Base-by-base conservation (phyloP, 306 rosid genomes). In the Amphicarpaea edgeworthii region DNA sequence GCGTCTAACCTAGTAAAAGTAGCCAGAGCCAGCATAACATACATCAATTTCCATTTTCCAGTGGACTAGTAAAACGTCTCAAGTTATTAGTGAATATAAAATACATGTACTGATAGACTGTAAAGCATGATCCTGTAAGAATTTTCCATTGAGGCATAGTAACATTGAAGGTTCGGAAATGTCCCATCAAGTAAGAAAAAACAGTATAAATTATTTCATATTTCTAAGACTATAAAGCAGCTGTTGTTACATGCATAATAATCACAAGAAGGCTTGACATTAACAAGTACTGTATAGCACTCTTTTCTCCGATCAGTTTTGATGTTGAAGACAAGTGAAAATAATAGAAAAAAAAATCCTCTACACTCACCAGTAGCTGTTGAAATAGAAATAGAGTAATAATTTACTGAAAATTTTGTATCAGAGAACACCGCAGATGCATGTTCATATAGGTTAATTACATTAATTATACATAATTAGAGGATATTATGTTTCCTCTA, bases 1-100 rank as follows among this genome's bases (percentile, higher is more conserved):
- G 69, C 98, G 89, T 79, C 97, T 90, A 72, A 94, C 98, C 98
- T 94, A 75, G 83, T 49, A 70, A 24, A 69, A 73, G 80, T 34
- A 73, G 77, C 70, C 79, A 73, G 60, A 73, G 37, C 64, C 68
- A 43, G 66, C 53, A 28, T 28, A 70, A 51, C 55, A 79, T 38
- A 66, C 45, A 21, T 51, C 77, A 77, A 59, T 32, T 26, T 65
- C 32, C 74, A 45, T 58, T 30, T 34, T 65, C 43, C 74, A 45
- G n/a, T 43, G 54, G 66, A 62, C 30, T 75, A 53, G 70, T 41
- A 51, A 77, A 73, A 68, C 20, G 26, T 43, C 12, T 76, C 47
- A 71, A 42, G 40, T 53, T 47, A 58, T 60, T 54, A 63, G 40
- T 14, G 60, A 51, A 32, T 2, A 14, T 41, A 50, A 66, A 50